Conservation (phyloP, 2,329 filamentous ascomycete genomes). For the Xylaria sp. region DNA sequence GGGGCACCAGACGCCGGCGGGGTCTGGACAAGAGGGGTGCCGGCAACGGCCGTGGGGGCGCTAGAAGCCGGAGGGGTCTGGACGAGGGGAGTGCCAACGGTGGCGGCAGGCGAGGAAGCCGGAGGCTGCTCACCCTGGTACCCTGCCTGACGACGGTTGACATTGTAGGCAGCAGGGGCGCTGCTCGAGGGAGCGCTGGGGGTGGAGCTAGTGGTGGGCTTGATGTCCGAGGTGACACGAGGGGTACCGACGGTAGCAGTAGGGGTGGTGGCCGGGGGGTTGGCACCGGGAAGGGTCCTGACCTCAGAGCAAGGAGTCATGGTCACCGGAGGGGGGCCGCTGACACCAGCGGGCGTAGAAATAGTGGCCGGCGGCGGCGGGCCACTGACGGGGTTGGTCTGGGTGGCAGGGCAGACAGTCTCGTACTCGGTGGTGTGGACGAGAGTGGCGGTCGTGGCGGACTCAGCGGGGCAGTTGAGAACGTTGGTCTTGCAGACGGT, state of each 20-base stretch:
- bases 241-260: constrained; percentile 21
- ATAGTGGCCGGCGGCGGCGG: constrained; percentile 26
- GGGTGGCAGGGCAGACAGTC: constrained; percentile 35
- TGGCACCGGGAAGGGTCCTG: constrained; percentile 34
- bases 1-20: constrained; percentile 1
- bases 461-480: constrained; percentile 44
- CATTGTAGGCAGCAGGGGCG: constrained; percentile 13
- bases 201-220: constrained; percentile 10
- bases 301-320: constrained; percentile 32
- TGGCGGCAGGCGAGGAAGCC: no score
- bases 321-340: constrained; percentile 25
- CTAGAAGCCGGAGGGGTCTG: constrained; percentile 1
- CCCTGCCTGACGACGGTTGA: no score
- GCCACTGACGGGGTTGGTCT: constrained; percentile 28
- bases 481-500: constrained; percentile 43
- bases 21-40: constrained; percentile 11
- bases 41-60: constrained; percentile 7
- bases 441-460: constrained; percentile 39
- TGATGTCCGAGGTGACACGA: constrained; percentile 13
- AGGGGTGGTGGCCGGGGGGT: constrained; percentile 24
- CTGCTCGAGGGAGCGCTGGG: constrained; percentile 8
- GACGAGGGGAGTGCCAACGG: constrained; percentile 9
- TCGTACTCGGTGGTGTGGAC: constrained; percentile 38
- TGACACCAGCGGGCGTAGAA: constrained; percentile 25
- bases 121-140: no score